Evolutionary conservation across 2,329 filamentous ascomycete genomes (phyloP).

Genomic region (Emergomyces orientalis): DNA sequence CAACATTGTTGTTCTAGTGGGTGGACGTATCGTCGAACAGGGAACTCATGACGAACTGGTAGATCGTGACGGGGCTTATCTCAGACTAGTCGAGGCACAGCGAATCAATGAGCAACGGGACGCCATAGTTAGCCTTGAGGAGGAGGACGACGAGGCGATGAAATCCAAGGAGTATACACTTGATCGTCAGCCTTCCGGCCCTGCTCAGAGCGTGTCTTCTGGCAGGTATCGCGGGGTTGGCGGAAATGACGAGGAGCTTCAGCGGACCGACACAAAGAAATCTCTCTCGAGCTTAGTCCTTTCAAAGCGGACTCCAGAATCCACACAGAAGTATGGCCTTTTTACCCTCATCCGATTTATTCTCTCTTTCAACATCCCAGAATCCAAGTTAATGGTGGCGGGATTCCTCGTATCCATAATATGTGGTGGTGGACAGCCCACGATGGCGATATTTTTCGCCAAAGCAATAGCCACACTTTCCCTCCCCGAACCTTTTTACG

Average conservation of each 20-base stretch:
- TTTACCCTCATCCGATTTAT: slow-evolving; percentile 73
- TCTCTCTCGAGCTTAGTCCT: slow-evolving; percentile 63
- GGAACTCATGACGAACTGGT: slow-evolving; percentile 77
- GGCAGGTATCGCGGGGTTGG: slow-evolving; percentile 25
- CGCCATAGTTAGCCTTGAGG: slow-evolving; percentile 25
- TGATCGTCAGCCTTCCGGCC: slow-evolving; percentile 9
- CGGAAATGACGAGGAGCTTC: slow-evolving; percentile 25
- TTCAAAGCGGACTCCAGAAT: slow-evolving; percentile 45
- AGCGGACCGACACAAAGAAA: slow-evolving; percentile 42
- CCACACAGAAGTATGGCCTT: slow-evolving; percentile 53
- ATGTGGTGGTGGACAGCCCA: slow-evolving; percentile 71
- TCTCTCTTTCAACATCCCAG: slow-evolving; percentile 64
- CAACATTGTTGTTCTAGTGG: slow-evolving; percentile 88
- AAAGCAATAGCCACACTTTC: slow-evolving; percentile 72
- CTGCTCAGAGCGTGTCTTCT: slow-evolving; percentile 8
- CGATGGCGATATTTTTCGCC: slow-evolving; percentile 72
- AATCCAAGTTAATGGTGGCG: slow-evolving; percentile 61
- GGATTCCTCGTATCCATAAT: slow-evolving; percentile 67
- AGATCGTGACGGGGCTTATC: slow-evolving; percentile 62
- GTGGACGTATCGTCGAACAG: slow-evolving; percentile 82
- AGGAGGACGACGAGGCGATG: slow-evolving; percentile 18
- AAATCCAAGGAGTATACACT: slow-evolving; percentile 20
- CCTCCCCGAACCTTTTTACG: slow-evolving; percentile 44
- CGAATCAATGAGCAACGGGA: slow-evolving; percentile 56
- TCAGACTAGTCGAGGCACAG: slow-evolving; percentile 78